These are phyloP conservation scores for Talaromyces amestolkiae DNA, from an alignment of 2,329 filamentous ascomycete species.

Conservation along the genomic window DNA sequence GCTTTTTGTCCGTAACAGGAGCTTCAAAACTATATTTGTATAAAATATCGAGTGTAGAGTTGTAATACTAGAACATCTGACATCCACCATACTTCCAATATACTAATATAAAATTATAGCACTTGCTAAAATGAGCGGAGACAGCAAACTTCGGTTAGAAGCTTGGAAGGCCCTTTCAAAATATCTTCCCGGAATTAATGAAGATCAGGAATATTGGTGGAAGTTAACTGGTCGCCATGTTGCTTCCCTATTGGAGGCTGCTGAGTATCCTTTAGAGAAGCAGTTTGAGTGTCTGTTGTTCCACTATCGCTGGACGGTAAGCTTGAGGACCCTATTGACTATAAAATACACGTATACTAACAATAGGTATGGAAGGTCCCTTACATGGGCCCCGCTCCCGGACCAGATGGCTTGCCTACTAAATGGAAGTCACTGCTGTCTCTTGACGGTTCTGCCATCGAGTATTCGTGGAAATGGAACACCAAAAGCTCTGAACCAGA, in stretches of 20 bases:
- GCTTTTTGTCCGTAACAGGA: background rate
- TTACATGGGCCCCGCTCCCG: background rate
- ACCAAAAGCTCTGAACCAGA: background rate
- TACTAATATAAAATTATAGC: background rate
- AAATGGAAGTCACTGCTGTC: background rate
- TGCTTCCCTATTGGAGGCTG: background rate
- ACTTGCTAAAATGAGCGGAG: background rate
- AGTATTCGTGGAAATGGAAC: conserved; percentile 1
- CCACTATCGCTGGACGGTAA: background rate
- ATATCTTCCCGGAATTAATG: background rate
- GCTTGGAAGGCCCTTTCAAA: background rate
- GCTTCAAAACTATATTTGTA: background rate
- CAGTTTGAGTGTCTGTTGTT: background rate
- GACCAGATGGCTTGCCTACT: background rate
- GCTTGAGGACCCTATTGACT: background rate
- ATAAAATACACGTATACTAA: background rate
- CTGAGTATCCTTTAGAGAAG: background rate
- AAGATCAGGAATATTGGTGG: conserved; percentile 1
- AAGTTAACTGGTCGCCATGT: background rate
- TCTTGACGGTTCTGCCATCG: background rate
- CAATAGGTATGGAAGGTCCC: background rate
- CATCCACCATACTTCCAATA: background rate
- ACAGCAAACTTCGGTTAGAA: background rate
- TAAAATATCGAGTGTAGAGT: background rate
- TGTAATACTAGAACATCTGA: background rate